Conservation (phyloP, 2,329 filamentous ascomycete genomes). For the Fusarium mexicanum region DNA sequence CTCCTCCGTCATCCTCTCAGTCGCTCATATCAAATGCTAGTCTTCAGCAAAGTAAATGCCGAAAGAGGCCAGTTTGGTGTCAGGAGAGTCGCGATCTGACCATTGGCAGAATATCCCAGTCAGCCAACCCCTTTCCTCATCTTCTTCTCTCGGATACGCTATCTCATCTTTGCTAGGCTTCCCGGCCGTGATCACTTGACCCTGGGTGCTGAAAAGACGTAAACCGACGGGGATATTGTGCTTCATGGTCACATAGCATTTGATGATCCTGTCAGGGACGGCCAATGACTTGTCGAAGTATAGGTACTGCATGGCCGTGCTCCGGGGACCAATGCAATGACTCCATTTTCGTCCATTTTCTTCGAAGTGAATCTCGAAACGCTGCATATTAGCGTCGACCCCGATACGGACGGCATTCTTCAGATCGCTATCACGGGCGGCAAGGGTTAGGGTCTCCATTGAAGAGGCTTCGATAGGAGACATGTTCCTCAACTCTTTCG, state of each 20-base stretch:
- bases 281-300: background rate
- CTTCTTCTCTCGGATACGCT: fast-evolving
- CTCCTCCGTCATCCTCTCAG: background rate
- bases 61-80: background rate
- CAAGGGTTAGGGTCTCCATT: background rate
- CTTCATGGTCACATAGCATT: background rate
- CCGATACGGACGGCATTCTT: background rate
- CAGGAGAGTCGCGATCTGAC: background rate
- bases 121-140: background rate
- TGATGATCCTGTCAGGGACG: background rate
- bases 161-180: fast-evolving
- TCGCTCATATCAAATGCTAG: background rate
- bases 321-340: background rate
- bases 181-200: background rate
- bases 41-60: background rate
- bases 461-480: background rate
- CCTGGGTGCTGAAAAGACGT: background rate
- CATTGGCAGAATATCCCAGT: background rate
- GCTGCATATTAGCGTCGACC: background rate
- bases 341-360: background rate
- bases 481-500: background rate
- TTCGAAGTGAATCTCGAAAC: background rate
- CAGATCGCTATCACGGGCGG: background rate
- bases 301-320: background rate
- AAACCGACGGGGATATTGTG: fast-evolving